Percentiles rank a stretch among this genome's conserved stretches.
phyloP scores from a whole-genome alignment of 2,329 filamentous ascomycete species.

The Parascedosporium putredinis region DNA sequence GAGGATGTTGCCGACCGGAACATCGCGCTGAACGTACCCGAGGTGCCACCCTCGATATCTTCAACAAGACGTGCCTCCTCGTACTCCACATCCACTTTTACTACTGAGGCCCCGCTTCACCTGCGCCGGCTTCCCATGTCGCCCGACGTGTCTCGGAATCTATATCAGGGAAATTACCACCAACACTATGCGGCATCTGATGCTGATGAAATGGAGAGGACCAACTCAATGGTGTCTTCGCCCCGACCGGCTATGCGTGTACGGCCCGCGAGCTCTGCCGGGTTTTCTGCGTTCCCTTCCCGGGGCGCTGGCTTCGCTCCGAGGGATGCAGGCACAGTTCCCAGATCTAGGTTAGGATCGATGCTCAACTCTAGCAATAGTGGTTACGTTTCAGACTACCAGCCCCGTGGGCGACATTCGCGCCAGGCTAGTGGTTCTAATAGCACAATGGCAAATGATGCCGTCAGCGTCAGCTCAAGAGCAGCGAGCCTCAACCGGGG shows the following conservation, averaged over 20 bases:
- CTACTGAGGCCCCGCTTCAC: constrained; percentile 3
- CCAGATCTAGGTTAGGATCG: background rate
- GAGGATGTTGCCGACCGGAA: constrained; percentile 58
- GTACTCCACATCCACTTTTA: background rate
- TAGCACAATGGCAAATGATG: background rate
- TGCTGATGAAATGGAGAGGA: background rate
- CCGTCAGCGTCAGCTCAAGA: background rate
- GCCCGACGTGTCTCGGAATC: background rate
- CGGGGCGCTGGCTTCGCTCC: background rate
- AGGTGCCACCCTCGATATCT: background rate
- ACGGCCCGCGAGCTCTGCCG: background rate
- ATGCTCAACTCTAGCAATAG: background rate
- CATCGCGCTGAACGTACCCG: constrained; percentile 26
- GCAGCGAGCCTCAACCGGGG: constrained; percentile 3
- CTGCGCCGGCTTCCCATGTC: constrained; percentile 10
- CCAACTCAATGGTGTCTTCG: background rate
- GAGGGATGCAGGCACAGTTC: background rate
- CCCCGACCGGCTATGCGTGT: background rate
- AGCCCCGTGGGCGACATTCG: constrained; percentile 2
- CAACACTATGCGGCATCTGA: background rate
- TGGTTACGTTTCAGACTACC: background rate
- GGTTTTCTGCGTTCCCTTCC: background rate
- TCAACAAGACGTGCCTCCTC: background rate
- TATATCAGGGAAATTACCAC: background rate
- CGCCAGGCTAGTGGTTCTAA: background rate